phyloP scores from a whole-genome alignment of 176 grass and related monocot genomes.

The Coix lacrymajobi region DNA sequence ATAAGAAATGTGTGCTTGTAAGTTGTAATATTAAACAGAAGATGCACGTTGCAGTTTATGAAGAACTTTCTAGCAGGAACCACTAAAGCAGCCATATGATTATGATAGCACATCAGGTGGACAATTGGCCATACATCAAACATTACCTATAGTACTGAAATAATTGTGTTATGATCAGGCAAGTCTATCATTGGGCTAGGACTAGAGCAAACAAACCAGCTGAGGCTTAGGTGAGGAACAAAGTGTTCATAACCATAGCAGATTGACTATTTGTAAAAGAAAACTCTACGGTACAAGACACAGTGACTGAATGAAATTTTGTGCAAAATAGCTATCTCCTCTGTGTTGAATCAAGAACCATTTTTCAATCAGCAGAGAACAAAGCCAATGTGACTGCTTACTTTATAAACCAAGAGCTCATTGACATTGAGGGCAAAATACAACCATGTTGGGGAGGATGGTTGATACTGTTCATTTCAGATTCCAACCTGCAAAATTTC shows the following conservation, averaged over 20 bases:
- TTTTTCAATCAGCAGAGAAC: slow-evolving; percentile 10
- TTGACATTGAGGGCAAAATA: slow-evolving; percentile 64
- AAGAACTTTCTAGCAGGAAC: background rate
- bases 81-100: background rate
- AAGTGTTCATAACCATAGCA: background rate
- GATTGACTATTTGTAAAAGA: background rate
- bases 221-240: background rate
- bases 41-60: background rate
- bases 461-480: slow-evolving; percentile 28
- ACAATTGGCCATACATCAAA: background rate
- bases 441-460: slow-evolving; percentile 59
- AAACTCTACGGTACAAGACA: background rate
- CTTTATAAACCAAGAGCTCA: slow-evolving; percentile 74
- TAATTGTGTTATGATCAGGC: background rate
- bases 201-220: background rate
- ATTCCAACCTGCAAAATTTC: slow-evolving; percentile 54
- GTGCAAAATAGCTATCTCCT: background rate
- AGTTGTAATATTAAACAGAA: slow-evolving; percentile 6
- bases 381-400: slow-evolving; percentile 38
- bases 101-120: slow-evolving; percentile 3
- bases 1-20: background rate
- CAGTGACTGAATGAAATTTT: slow-evolving; percentile 14
- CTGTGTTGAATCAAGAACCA: slow-evolving; percentile 17
- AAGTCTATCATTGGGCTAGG: background rate
- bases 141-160: background rate